These are phyloP conservation scores for Venturia aucupariae DNA, from an alignment of 2,329 filamentous ascomycete species.

Conservation along the genomic window DNA sequence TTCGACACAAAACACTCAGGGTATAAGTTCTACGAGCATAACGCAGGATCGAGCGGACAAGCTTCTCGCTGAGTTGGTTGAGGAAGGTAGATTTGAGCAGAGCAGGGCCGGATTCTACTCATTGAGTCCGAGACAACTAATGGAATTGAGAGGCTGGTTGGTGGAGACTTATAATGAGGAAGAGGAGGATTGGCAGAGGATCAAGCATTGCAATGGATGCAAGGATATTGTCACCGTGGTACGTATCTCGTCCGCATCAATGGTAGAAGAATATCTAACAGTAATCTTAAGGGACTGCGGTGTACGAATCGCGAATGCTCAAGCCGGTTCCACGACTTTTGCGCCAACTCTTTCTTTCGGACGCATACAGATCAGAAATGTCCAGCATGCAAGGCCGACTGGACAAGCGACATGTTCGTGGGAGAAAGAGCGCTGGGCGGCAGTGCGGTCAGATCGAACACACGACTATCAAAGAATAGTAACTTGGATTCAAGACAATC, in stretches of 20 bases:
- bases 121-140: slow-evolving; percentile 64
- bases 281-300: slow-evolving; percentile 53
- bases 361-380: slow-evolving; percentile 54
- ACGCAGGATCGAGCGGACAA: slow-evolving; percentile 70
- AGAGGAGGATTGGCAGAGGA: slow-evolving; percentile 51
- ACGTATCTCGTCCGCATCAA: slow-evolving; percentile 19
- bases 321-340: slow-evolving; percentile 67
- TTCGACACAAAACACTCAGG: slow-evolving; percentile 18
- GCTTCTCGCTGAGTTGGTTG: slow-evolving; percentile 59
- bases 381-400: slow-evolving; percentile 45
- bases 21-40: slow-evolving; percentile 36
- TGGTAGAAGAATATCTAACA: neutral
- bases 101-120: slow-evolving; percentile 64
- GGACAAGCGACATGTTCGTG: slow-evolving; percentile 43
- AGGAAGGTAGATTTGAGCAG: slow-evolving; percentile 77
- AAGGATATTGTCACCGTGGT: slow-evolving; percentile 76
- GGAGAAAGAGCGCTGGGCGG: slow-evolving; percentile 38
- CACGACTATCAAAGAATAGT: neutral
- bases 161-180: slow-evolving; percentile 82
- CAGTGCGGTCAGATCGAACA: neutral
- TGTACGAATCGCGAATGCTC: slow-evolving; percentile 61
- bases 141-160: slow-evolving; percentile 80
- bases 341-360: slow-evolving; percentile 64
- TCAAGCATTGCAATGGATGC: slow-evolving; percentile 84
- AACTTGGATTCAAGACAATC: neutral